Percentiles rank a stretch among this genome's conserved stretches.
phyloP scores from a whole-genome alignment of 306 rosid genomes.

The Ziziphus jujuba region DNA sequence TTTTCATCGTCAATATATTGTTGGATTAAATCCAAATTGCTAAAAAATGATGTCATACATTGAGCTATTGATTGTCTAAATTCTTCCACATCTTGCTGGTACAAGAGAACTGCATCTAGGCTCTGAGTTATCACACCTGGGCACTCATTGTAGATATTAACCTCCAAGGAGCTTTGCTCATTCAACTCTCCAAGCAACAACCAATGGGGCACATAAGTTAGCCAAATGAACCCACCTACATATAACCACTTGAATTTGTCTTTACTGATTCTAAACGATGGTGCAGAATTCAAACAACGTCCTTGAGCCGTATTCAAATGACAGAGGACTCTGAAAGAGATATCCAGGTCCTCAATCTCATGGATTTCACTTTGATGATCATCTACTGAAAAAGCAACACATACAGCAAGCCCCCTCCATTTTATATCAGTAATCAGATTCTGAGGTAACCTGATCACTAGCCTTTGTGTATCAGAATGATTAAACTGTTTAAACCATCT shows the following conservation, averaged over 20 bases:
- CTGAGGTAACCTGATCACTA: not conserved
- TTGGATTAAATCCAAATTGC: not conserved
- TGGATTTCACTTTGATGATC: not conserved
- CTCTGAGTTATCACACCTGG: not conserved
- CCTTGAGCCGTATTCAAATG: not conserved
- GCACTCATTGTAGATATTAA: not conserved
- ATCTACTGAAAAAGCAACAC: conserved; percentile 2
- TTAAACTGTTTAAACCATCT: not conserved
- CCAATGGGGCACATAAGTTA: not conserved
- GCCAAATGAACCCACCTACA: not conserved
- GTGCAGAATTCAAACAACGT: not conserved
- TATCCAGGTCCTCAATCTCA: not conserved
- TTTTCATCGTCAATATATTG: not conserved
- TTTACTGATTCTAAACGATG: not conserved
- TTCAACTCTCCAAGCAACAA: not conserved
- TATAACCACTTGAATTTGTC: not conserved
- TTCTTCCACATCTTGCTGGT: not conserved
- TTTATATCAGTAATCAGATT: not conserved
- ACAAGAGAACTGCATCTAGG: not conserved
- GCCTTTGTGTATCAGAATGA: not conserved
- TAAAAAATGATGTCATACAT: conserved; percentile 9
- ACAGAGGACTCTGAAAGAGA: not conserved
- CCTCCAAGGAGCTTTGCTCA: not conserved
- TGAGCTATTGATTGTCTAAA: not conserved
- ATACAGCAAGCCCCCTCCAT: conserved; percentile 1